phyloP scores from a whole-genome alignment of 768 basidiomycete genomes.

The Mycena capillaripes region DNA sequence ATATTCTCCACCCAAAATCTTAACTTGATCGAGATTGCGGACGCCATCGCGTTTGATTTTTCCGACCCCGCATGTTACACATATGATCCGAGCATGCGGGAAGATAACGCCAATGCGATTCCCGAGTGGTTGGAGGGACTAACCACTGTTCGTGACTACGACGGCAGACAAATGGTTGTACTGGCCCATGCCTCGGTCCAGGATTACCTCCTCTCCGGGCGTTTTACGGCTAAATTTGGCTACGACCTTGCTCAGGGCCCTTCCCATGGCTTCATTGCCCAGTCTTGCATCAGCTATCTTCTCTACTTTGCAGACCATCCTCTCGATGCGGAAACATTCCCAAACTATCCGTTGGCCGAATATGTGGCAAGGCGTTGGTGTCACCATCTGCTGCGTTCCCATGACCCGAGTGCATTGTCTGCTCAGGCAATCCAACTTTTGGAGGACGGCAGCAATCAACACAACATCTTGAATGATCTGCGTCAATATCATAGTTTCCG shows the following conservation, averaged over 20 bases:
- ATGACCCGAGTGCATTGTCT: neutral
- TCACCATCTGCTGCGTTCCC: conserved; percentile 5
- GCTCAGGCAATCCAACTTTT: no score
- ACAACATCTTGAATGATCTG: no score
- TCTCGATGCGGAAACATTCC: neutral
- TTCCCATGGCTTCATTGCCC: conserved; percentile 13
- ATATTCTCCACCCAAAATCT: neutral
- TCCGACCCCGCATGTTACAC: neutral
- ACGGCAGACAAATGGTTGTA: neutral
- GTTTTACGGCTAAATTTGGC: neutral
- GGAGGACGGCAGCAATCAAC: no score
- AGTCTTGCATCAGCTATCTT: neutral
- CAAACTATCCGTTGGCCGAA: neutral
- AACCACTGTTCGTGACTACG: neutral
- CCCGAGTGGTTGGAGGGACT: conserved; percentile 21
- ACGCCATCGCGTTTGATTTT: conserved; percentile 15
- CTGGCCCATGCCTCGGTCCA: conserved; percentile 20
- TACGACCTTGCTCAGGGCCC: neutral
- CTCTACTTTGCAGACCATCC: conserved; percentile 4
- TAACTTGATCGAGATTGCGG: no score
- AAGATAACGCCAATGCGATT: neutral
- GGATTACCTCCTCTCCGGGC: conserved; percentile 9
- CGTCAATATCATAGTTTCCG: no score
- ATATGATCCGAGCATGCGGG: neutral
- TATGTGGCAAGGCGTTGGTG: conserved; percentile 7